Conservation (phyloP, 441 rosid genomes). For the Macaranga tanarius region DNA sequence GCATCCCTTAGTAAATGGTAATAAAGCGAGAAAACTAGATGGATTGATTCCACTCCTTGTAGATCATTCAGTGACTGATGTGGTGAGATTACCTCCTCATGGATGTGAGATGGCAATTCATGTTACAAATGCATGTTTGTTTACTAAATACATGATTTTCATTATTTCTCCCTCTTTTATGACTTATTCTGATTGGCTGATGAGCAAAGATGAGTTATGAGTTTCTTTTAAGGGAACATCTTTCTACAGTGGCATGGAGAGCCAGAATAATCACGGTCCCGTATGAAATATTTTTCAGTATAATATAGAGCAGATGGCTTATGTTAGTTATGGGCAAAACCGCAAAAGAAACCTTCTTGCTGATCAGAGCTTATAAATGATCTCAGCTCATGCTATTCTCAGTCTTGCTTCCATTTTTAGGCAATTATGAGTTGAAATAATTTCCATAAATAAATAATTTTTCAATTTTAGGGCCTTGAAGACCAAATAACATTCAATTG, state of each 20-base stretch:
- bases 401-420: neutral
- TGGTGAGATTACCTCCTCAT: slow-evolving; percentile 53
- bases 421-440: slow-evolving; percentile 2
- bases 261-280: neutral
- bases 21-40: slow-evolving; percentile 89
- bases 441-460: neutral
- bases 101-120: neutral
- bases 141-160: neutral
- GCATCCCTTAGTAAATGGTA: slow-evolving; percentile 91
- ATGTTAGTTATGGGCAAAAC: neutral
- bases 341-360: neutral
- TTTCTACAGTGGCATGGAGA: neutral
- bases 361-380: neutral
- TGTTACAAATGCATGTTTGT: slow-evolving; percentile 10
- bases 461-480: slow-evolving; percentile 19
- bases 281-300: neutral
- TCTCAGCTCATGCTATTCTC: neutral
- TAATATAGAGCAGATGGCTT: neutral
- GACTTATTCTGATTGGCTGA: neutral
- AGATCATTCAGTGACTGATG: slow-evolving; percentile 65
- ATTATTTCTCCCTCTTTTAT: neutral
- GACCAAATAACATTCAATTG: slow-evolving; percentile 28
- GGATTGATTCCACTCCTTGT: slow-evolving; percentile 67
- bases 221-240: neutral
- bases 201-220: neutral